Base-by-base conservation (phyloP, 1,284 basidiomycete species). In the Thelephora terrestris region DNA sequence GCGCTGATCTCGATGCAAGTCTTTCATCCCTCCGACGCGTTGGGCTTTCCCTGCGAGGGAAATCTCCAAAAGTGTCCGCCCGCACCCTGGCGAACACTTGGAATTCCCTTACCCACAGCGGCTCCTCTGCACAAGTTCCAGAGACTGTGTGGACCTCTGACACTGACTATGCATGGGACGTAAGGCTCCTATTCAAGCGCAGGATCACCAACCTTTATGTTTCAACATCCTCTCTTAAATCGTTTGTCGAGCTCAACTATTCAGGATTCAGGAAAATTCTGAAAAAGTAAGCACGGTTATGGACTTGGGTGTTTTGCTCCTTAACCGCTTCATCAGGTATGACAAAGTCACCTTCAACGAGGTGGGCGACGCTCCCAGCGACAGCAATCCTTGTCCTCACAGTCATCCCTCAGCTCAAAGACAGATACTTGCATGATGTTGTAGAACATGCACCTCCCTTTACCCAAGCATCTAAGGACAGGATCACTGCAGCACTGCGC, bases 211-310 rank as follows among this genome's bases (percentile, higher is more conserved):
- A 77, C 43, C 72, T 94, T n/a, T 97, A 90, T 64, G 83, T 93
- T 37, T 74, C 81, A 1, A 73, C 87, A 43, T 86, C 85, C n/a
- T 85, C 89, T 34, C 75, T 98, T 49, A 81, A 79, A 63, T 88
- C 92, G n/a, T 99, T 93, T 57, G 83, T 93, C 45, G 90, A 97
- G 58, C 74, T 98, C 48, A 99, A 99, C 67, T 78, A 91, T 61
- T 90, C 90, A 0, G 96, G 94, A 0, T 91, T 98, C 69, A 81
- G 91, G 58, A 98, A 99, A 74, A 95, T 97, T 36, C 64, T 97
- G 59, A 99, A 99, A 67, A 98, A 98, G 86, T 91, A 62, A 52
- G 79, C 63, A 27, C 6, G 4, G 51, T 43, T 36, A 38, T 42
- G 40, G 48, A 39, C 47, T 45, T 46, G 25, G 20, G 32, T 38